These are phyloP conservation scores for Leccinum pachyderme DNA, from an alignment of 1,284 basidiomycete genomes.

Conservation along the genomic window DNA sequence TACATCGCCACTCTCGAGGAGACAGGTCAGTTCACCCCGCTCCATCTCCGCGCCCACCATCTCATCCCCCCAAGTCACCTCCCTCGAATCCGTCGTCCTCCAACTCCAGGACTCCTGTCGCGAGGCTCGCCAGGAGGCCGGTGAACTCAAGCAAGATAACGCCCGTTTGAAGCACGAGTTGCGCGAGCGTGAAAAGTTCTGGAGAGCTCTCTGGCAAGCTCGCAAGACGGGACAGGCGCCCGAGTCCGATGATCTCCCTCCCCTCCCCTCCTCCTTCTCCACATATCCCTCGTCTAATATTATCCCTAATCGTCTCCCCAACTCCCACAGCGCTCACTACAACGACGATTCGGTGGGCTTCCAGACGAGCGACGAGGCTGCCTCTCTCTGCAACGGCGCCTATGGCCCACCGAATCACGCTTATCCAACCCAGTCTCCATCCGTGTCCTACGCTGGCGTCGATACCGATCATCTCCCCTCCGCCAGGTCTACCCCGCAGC, in stretches of 20 bases:
- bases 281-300: conserved; percentile 23
- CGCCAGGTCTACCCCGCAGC: conserved; percentile 38
- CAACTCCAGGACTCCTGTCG: conserved; percentile 78
- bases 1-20: conserved; percentile 87
- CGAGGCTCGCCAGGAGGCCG: conserved; percentile 56
- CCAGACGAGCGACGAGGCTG: conserved; percentile 44
- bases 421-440: conserved; percentile 47
- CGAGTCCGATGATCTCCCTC: conserved; percentile 58
- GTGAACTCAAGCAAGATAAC: conserved; percentile 63
- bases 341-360: conserved; percentile 41
- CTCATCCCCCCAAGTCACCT: conserved; percentile 49
- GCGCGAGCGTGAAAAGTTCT: conserved; percentile 69
- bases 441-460: conserved; percentile 43
- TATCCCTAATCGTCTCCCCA: conserved; percentile 22
- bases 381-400: conserved; percentile 42
- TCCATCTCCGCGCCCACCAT: conserved; percentile 20
- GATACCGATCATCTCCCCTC: conserved; percentile 41
- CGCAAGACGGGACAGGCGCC: conserved; percentile 52
- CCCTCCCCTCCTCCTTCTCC: conserved; percentile 45
- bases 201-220: conserved; percentile 62
- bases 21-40: conserved; percentile 54
- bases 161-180: conserved; percentile 58
- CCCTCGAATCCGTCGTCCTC: conserved; percentile 74
- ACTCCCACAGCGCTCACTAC: conserved; percentile 40
- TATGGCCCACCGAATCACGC: conserved; percentile 40